Evolutionary conservation across 1,284 basidiomycete species (phyloP), one percentile per base, ranked within the genome.

Genomic region (Schizopora paradoxa): DNA sequence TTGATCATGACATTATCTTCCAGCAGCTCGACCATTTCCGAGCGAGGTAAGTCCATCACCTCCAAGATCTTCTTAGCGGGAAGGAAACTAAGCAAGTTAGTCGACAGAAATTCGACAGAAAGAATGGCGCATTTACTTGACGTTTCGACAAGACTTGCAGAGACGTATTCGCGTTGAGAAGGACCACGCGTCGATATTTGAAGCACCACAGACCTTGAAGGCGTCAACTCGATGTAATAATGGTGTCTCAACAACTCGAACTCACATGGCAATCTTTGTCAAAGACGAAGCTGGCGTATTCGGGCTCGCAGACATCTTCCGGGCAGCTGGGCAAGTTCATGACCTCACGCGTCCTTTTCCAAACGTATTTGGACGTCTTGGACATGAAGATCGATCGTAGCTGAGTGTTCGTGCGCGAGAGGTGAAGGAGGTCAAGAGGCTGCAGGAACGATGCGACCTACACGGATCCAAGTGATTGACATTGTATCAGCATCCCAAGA

Each of bases 381-480:
- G 49, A 44, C 27, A 56, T 44, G 8, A 58, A n/a, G 7, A 54
- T 18, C 2, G 36, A 10, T 11, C 55, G 51, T 18, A 61, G 48
- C n/a, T 38, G 35, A 35, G 54, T 57, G 14, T 50, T 57, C 2
- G 52, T 47, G 25, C 60, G 53, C 1, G 58, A 42, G 14, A 61
- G 53, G 14, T 55, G 49, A 2, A 61, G 54, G 6, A 63, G 51
- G 41, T 61, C 58, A n/a, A 44, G 31, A 3, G 60, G 60, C 10
- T 48, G 33, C 2, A 61, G 45, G n/a, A 54, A 29, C 5, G 45
- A 39, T 2, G 48, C 48, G 35, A 61, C 52, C 61, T 62, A 23
- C 14, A 14, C 28, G 28, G n/a, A n/a, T n/a, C n/a, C n/a, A n/a
- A n/a, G n/a, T n/a, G n/a, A n/a, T n/a, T n/a, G n/a, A n/a, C n/a